Base-by-base conservation (phyloP, 805 yeast species). In the Saturnispora serradocipensis region DNA sequence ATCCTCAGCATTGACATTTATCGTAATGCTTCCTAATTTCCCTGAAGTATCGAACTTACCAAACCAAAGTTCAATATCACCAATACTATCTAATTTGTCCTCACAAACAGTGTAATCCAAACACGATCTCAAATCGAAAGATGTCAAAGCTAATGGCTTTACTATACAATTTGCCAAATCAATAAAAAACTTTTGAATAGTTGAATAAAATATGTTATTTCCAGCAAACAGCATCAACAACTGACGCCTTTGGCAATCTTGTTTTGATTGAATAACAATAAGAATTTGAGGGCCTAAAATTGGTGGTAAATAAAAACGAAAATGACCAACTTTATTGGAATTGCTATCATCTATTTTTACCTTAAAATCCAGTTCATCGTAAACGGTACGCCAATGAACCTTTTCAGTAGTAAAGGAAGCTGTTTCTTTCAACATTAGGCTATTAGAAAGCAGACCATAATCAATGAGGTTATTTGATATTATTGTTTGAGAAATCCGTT, bases 221-320 rank as follows among this genome's bases (percentile, higher is more conserved):
- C 58, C 58, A 35, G 52, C 49, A 30, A 50, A 56, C 18, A 56
- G 36, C 40, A 52, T 32, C 4, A 56, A 15, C 28, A 56, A 5
- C 30, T 38, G 45, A 18, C 46, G 48, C 3, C 40, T 25, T 1
- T 6, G 15, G 3, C n/a, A 28, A 48, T 47, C 51, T 20, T 42
- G 18, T 15, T 49, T 44, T 16, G 56, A 43, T 38, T 62, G 64
- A 7, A 66, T 57, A 24, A 66, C 51, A 1, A 66, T 58, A 3
- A 63, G 15, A 5, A 65, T 39, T 36, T 66, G 70, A 10, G 59
- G 63, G 2, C 65, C 64, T 4, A 66, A 49, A 1, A 62, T 49
- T 16, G 57, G 58, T 18, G 62, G 57, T 34, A 64, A 49, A 46
- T 61, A 61, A 56, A 59, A 66, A 49, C 69, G 55, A 39, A 66